phyloP scores from a whole-genome alignment of 371 early-diverging fungal species.

The Nosema granulosis region DNA sequence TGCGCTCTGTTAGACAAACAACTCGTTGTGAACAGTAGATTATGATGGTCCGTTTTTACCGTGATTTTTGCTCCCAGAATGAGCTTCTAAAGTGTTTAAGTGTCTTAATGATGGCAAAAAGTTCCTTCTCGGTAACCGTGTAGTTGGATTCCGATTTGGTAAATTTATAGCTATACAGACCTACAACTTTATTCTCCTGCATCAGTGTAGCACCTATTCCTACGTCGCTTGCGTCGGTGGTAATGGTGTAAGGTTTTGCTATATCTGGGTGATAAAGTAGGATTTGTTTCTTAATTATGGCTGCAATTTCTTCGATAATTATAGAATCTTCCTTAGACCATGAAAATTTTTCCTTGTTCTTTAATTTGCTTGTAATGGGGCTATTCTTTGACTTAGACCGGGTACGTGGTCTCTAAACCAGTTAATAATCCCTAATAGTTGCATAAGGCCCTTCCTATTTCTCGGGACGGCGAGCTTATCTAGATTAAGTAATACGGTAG shows the following conservation, averaged over 20 bases:
- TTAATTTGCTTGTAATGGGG: slow-evolving; percentile 9
- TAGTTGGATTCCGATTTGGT: slow-evolving; percentile 24
- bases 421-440: slow-evolving; percentile 68
- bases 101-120: neutral
- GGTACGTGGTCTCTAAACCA: slow-evolving; percentile 64
- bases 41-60: slow-evolving; percentile 14
- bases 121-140: slow-evolving; percentile 26
- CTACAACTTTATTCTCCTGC: slow-evolving; percentile 18
- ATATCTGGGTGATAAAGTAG: neutral
- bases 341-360: neutral
- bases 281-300: neutral
- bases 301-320: neutral
- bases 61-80: neutral
- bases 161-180: slow-evolving; percentile 15
- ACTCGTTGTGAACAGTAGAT: neutral
- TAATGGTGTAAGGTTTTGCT: neutral
- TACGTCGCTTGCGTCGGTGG: slow-evolving; percentile 1
- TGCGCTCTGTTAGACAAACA: neutral
- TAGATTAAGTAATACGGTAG: neutral
- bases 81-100: slow-evolving; percentile 29
- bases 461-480: slow-evolving; percentile 36
- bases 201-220: slow-evolving; percentile 13
- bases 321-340: slow-evolving; percentile 3
- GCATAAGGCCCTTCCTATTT: slow-evolving; percentile 61
- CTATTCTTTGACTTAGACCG: neutral